Evolutionary conservation across 495 filamentous ascomycete species (phyloP).

Genomic region (Margaritispora aquatica): DNA sequence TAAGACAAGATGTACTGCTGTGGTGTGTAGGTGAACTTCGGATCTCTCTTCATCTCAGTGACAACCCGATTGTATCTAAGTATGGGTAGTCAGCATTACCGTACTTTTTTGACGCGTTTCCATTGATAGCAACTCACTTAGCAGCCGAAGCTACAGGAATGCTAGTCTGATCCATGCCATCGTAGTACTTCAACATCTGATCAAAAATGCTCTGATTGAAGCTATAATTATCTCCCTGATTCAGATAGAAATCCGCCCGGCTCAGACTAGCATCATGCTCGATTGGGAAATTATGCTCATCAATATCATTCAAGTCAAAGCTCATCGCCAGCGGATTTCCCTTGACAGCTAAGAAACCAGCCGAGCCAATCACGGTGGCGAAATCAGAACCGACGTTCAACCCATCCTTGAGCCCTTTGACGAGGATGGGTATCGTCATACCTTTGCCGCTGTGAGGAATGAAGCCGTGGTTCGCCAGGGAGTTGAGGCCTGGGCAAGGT

Average conservation of each 20-base stretch:
- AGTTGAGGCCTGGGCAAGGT: constrained; percentile 46
- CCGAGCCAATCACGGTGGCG: constrained; percentile 8
- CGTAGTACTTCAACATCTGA: constrained; percentile 12
- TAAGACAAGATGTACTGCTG: constrained; percentile 16
- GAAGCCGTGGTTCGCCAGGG: constrained; percentile 46
- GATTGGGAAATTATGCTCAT: constrained; percentile 23
- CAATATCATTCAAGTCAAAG: constrained; percentile 24
- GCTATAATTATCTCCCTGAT: constrained; percentile 25
- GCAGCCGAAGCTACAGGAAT: constrained; percentile 5
- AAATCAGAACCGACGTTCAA: constrained; percentile 21
- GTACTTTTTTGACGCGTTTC: background rate
- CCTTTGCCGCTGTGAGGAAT: constrained; percentile 45
- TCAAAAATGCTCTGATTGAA: constrained; percentile 27
- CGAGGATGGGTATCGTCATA: constrained; percentile 21
- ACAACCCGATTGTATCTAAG: constrained; percentile 6
- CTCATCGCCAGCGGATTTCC: constrained; percentile 15
- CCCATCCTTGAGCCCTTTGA: constrained; percentile 20
- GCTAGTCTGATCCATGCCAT: constrained; percentile 3
- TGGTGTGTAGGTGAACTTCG: constrained; percentile 12
- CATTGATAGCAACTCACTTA: background rate
- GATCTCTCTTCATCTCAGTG: constrained; percentile 1
- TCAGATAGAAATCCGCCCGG: constrained; percentile 20
- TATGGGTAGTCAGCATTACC: background rate
- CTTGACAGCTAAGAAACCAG: constrained; percentile 18
- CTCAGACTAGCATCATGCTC: constrained; percentile 28